Evolutionary conservation across 305 asterid genomes (phyloP), one percentile per base, ranked within the genome.

Genomic region (Striga hermonthica): DNA sequence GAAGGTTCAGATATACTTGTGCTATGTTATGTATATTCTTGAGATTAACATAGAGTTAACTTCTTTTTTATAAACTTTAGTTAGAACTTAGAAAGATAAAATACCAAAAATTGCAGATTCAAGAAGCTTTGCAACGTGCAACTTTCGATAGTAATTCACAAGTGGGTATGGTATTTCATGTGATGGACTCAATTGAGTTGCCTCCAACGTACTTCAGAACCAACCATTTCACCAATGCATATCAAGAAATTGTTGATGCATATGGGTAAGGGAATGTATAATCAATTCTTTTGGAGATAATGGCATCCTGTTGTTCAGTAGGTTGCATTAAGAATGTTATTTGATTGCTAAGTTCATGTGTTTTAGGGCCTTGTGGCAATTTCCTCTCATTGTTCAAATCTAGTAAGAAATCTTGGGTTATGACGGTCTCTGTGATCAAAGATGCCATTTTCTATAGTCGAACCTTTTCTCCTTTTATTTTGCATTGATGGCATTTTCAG

Each of bases 171-270:
- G 86, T 94, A 80, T 94, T 94, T 82, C 98, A 94, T 74, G 95
- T 78, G 73, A 87, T 86, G 98, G 91, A 91, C 78, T 79, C 96
- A 31, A 16, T 79, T 65, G 99, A 89, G 79, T 80, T 93, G 71
- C 97, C 97, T 68, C 99, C 98, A 64, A 91, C 99, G 58, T 91
- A 81, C 81, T 94, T 94, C 78, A 83, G 84, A 75, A 94, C 97
- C 75, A 85, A 83, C 80, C 60, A 64, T 53, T 86, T 94, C 67
- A 94, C 99, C 28, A 83, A 76, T 77, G 88, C 96, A 60, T 94
- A 84, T 80, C 99, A 94, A 76, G 99, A 94, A 84, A 85, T 91
- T 82, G 98, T 94, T 74, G 97, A 94, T 83, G 98, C 99, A 43
- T 94, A 94, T 64, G 99, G 99, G 99, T 91, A 81, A 84, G 92